Conservation (phyloP, 2,329 filamentous ascomycete genomes). For the Fusarium begoniae region DNA sequence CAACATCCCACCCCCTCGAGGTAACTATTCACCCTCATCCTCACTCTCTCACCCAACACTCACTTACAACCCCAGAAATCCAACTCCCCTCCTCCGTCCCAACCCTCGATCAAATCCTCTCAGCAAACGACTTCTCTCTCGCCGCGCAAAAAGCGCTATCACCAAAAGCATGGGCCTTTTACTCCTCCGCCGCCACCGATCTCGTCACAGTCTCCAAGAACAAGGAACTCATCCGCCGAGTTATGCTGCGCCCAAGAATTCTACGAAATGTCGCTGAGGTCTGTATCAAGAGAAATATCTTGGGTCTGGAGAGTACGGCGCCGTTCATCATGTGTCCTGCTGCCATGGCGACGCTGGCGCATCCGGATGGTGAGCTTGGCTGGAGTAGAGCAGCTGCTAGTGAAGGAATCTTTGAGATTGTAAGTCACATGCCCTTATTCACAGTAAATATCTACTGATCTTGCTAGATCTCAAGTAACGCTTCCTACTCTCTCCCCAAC, state of each 20-base stretch:
- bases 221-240: constrained; percentile 61
- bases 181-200: constrained; percentile 72
- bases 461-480: constrained; percentile 39
- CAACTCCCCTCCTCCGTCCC: constrained; percentile 28
- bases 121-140: constrained; percentile 64
- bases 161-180: constrained; percentile 75
- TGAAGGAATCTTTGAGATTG: constrained; percentile 43
- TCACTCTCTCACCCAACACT: background rate
- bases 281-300: constrained; percentile 60
- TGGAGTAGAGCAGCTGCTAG: constrained; percentile 42
- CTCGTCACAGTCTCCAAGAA: constrained; percentile 67
- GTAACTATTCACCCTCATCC: background rate
- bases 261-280: constrained; percentile 64
- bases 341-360: constrained; percentile 70
- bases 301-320: constrained; percentile 59
- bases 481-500: constrained; percentile 37
- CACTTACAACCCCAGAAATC: constrained; percentile 15
- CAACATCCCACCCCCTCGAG: constrained; percentile 39
- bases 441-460: background rate
- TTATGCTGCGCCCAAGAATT: constrained; percentile 68
- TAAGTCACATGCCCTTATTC: background rate
- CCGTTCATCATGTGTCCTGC: constrained; percentile 73
- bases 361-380: constrained; percentile 68
- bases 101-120: constrained; percentile 38
- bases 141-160: constrained; percentile 64